phyloP scores from a whole-genome alignment of 345 rosid species.

The Populus deltoides region DNA sequence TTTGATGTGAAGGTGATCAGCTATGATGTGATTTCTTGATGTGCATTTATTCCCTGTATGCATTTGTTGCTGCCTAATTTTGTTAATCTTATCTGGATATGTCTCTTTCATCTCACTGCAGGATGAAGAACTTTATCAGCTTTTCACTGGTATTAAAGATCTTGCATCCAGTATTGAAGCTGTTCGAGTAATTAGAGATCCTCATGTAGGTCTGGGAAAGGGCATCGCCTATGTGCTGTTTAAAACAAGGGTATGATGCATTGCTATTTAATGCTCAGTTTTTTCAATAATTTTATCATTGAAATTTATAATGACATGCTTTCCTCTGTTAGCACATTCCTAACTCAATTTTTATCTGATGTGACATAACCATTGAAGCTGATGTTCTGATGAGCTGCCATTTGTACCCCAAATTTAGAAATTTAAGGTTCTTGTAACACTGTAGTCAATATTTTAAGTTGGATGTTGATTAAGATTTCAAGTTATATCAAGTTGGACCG shows the following conservation, averaged over 20 bases:
- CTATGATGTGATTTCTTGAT: background rate
- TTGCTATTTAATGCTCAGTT: conserved; percentile 6
- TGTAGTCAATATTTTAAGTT: background rate
- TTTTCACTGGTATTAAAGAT: conserved; percentile 58
- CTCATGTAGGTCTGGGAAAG: conserved; percentile 82
- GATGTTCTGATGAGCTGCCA: background rate
- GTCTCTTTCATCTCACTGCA: conserved; percentile 20
- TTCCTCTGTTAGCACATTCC: background rate
- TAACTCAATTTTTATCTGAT: background rate
- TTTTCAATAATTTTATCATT: too few species aligned
- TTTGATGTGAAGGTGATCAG: conserved; percentile 82
- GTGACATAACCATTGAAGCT: background rate
- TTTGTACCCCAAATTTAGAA: background rate
- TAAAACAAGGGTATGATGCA: conserved; percentile 65
- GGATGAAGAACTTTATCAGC: conserved; percentile 94
- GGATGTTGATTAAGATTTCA: background rate
- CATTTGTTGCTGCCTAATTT: conserved; percentile 2
- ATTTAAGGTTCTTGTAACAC: background rate
- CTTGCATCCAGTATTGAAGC: conserved; percentile 72
- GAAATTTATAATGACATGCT: background rate
- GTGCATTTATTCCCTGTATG: background rate
- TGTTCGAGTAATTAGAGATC: conserved; percentile 83
- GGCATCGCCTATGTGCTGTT: conserved; percentile 93
- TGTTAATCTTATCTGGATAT: background rate
- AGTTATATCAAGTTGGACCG: background rate